Percentiles rank a stretch among this genome's conserved stretches.
Evolutionary conservation across 2,329 filamentous ascomycete genomes (phyloP).

Genomic region (Cyanodermella asteris): DNA sequence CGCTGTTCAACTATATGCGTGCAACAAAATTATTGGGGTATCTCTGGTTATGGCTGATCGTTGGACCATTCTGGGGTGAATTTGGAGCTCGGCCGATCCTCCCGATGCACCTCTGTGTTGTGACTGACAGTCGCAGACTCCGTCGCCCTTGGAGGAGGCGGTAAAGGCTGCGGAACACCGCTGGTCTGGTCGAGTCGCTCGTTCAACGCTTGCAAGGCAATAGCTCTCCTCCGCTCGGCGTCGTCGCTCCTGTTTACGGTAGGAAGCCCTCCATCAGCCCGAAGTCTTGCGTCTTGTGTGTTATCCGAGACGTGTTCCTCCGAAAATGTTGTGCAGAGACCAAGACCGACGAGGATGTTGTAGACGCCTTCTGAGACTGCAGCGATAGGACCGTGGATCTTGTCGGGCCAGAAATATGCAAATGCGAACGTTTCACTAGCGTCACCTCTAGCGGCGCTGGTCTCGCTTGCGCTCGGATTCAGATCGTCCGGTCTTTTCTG

Average conservation of each 20-base stretch:
- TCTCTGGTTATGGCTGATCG: too few relatives aligned
- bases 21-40: too few relatives aligned
- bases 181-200: constrained; percentile 74
- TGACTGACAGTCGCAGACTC: too few relatives aligned
- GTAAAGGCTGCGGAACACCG: too few relatives aligned
- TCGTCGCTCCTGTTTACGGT: constrained; percentile 60
- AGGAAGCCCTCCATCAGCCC: constrained; percentile 38
- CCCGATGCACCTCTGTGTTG: too few relatives aligned
- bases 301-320: constrained; percentile 55
- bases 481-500: constrained; percentile 40
- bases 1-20: too few relatives aligned
- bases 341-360: constrained; percentile 48
- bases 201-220: constrained; percentile 80
- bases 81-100: too few relatives aligned
- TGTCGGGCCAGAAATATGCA: constrained; percentile 80
- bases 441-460: constrained; percentile 51
- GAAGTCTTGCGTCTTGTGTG: constrained; percentile 46
- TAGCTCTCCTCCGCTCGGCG: constrained; percentile 67
- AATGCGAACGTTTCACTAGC: constrained; percentile 93
- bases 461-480: constrained; percentile 29
- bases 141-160: too few relatives aligned
- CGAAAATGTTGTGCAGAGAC: constrained; percentile 68
- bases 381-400: constrained; percentile 55
- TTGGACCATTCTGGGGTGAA: too few relatives aligned
- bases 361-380: constrained; percentile 57